Percentiles rank a stretch among this genome's conserved stretches.
Evolutionary conservation across 2,329 filamentous ascomycete genomes (phyloP).

Genomic region (Neofusicoccum laricinum): DNA sequence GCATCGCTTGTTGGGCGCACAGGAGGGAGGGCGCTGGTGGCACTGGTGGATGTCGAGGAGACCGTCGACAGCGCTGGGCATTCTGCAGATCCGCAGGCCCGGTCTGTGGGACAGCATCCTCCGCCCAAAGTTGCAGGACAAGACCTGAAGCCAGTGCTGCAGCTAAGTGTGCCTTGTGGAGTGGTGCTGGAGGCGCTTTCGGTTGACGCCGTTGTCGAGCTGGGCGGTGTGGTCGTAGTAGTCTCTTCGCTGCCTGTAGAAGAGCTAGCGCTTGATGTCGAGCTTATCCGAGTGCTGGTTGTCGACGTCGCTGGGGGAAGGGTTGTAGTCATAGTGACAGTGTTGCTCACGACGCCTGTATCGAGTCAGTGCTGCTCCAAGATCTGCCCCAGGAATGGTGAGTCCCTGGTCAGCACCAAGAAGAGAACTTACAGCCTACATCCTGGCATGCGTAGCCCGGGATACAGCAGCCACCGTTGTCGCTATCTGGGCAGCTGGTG

Average conservation of each 20-base stretch:
- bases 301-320: slow-evolving; percentile 21
- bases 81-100: slow-evolving; percentile 40
- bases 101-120: slow-evolving; percentile 49
- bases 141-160: slow-evolving; percentile 44
- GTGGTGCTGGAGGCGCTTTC: slow-evolving; percentile 27
- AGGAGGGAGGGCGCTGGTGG: slow-evolving; percentile 35
- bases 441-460: slow-evolving; percentile 67
- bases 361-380: not conserved
- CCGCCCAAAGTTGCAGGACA: slow-evolving; percentile 47
- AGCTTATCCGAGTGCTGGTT: not conserved
- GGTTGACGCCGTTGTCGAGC: not conserved
- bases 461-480: slow-evolving; percentile 75
- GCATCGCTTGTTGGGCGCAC: slow-evolving; percentile 41
- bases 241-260: slow-evolving; percentile 15
- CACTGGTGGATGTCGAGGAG: slow-evolving; percentile 33
- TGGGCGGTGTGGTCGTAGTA: slow-evolving; percentile 5
- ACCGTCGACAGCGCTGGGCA: slow-evolving; percentile 34
- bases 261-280: slow-evolving; percentile 21
- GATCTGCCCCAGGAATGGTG: not conserved
- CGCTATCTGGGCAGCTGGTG: slow-evolving; percentile 60
- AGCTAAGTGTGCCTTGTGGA: slow-evolving; percentile 25
- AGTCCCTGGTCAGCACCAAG: not conserved
- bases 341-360: slow-evolving; percentile 21
- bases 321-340: slow-evolving; percentile 24
- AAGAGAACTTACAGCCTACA: slow-evolving; percentile 57